Evolutionary conservation across 148 eudicot species (phyloP), one percentile per base, ranked within the genome.

Genomic region (Cornus florida): DNA sequence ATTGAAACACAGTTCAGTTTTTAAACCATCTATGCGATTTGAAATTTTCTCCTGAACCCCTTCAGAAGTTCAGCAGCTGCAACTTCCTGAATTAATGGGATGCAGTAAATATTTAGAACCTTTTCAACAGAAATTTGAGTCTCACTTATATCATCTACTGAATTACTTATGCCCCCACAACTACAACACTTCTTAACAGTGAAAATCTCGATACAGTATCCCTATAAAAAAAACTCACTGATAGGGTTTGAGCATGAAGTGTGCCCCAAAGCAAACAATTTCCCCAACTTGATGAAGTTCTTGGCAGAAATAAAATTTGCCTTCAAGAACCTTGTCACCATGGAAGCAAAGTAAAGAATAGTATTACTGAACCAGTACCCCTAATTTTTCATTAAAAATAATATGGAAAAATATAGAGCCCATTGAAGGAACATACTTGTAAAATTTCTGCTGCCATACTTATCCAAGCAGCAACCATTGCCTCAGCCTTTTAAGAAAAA

Each of bases 1-100:
- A 73, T 91, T 92, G 79, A 86, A 92, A 80, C 97, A 94, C 74
- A 89, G 97, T 75, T 94, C 28, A 1, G 94, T 92, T 77, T 79
- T 88, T 84, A 94, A 73, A 48, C 86, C 91, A 22, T 89, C 74
- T 19, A 94, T 89, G 65, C 86, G 91, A 64, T 66, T 85, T 1
- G 95, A 90, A 12, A 94, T 80, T 83, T 89, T 92, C 12, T 79
- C 72, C 85, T 91, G 94, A 83, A 87, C 39, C 78, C 82, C 91
- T 53, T 92, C 82, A 60, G 91, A 86, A 82, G 28, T 28, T 90
- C 94, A 70, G 82, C 78, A 14, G 86, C 74, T 20, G 95, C 94
- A 86, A 86, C 89, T 35, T 91, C 95, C 80, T 89, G 91, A 69
- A 92, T 72, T 33, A 92, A 75, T 10, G 97, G 95, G 75, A 91